Conservation (phyloP, 2,329 filamentous ascomycete genomes). For the Cryphonectria nitschkei region DNA sequence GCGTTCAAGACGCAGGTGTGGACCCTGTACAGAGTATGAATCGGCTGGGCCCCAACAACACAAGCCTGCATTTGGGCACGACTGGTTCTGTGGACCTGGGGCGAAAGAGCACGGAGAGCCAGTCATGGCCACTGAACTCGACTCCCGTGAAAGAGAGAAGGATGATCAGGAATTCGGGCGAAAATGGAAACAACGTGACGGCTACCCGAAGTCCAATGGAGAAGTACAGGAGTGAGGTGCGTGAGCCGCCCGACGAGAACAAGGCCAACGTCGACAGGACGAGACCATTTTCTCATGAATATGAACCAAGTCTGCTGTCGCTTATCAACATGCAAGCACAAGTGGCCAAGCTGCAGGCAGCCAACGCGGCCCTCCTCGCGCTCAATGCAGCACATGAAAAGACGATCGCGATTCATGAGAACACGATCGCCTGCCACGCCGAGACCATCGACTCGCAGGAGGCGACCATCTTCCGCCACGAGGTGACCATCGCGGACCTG, state of each 20-base stretch:
- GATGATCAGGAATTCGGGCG: not conserved
- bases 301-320: not conserved
- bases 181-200: not conserved
- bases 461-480: slow-evolving; percentile 1
- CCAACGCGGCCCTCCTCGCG: slow-evolving; percentile 13
- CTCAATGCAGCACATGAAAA: slow-evolving; percentile 12
- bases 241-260: not conserved
- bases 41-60: not conserved
- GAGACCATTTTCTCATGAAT: not conserved
- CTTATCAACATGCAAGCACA: not conserved
- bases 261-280: not conserved
- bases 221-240: not conserved
- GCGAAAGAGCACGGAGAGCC: not conserved
- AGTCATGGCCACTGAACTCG: slow-evolving; percentile 5
- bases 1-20: not conserved
- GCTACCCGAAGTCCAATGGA: no score
- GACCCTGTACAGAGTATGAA: not conserved
- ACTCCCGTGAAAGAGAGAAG: not conserved
- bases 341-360: slow-evolving; percentile 5
- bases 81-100: not conserved
- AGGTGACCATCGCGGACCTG: slow-evolving; percentile 15
- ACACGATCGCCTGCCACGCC: slow-evolving; percentile 14
- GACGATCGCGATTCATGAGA: slow-evolving; percentile 7
- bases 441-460: slow-evolving; percentile 13
- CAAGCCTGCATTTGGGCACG: not conserved